phyloP scores from a whole-genome alignment of 2,329 filamentous ascomycete genomes.

The Cladosporium sp. region DNA sequence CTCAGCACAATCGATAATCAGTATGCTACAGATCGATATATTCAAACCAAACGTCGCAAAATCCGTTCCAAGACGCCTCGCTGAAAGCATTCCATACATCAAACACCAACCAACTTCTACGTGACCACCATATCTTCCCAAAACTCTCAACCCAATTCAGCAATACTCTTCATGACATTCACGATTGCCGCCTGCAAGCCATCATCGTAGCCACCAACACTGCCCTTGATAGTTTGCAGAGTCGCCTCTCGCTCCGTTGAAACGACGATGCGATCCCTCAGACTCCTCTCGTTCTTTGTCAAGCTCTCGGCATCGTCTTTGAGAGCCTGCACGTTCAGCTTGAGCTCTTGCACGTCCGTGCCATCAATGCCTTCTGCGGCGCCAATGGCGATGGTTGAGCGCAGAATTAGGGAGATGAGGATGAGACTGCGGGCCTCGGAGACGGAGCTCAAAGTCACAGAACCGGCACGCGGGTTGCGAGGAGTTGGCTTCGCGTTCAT shows the following conservation, averaged over 20 bases:
- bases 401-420: conserved; percentile 68
- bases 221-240: not conserved
- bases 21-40: too few species aligned
- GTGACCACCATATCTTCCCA: not conserved
- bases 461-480: conserved; percentile 46
- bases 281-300: conserved; percentile 55
- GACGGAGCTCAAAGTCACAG: conserved; percentile 67
- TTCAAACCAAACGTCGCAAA: not conserved
- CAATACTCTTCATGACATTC: conserved; percentile 7
- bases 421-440: conserved; percentile 75
- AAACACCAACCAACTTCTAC: not conserved
- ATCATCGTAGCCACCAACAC: not conserved
- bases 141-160: not conserved
- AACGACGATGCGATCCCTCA: conserved; percentile 70
- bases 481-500: conserved; percentile 49
- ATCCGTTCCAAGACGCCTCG: not conserved
- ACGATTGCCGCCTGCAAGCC: conserved; percentile 6
- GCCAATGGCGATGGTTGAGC: conserved; percentile 59
- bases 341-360: conserved; percentile 63
- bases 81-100: not conserved
- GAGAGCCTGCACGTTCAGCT: conserved; percentile 68
- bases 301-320: conserved; percentile 82
- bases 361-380: conserved; percentile 55
- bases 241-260: conserved; percentile 18
- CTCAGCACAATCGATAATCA: too few species aligned